Conservation (phyloP, 495 filamentous ascomycete genomes). For the Hypomontagnella monticulosa region DNA sequence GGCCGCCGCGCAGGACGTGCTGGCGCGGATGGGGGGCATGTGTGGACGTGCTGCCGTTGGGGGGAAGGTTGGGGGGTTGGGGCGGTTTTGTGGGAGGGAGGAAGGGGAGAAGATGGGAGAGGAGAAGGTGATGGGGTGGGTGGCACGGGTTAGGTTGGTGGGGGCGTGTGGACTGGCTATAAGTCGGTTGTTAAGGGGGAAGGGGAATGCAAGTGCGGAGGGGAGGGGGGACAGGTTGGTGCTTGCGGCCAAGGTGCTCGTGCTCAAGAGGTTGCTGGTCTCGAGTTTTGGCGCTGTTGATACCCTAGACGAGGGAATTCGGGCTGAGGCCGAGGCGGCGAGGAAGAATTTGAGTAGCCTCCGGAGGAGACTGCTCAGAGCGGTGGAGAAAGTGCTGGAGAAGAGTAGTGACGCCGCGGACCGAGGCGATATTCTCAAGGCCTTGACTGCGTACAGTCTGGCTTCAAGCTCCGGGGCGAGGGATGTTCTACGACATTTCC, state of each 20-base stretch:
- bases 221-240: slow-evolving; percentile 65
- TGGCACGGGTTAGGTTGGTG: slow-evolving; percentile 55
- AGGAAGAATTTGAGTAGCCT: slow-evolving; percentile 69
- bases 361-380: slow-evolving; percentile 67
- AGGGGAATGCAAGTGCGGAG: too few species aligned
- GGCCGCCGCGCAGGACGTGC: slow-evolving; percentile 71
- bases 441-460: slow-evolving; percentile 83
- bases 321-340: slow-evolving; percentile 67
- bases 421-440: slow-evolving; percentile 69
- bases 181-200: slow-evolving; percentile 60
- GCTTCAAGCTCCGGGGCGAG: slow-evolving; percentile 81
- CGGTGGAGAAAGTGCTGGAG: slow-evolving; percentile 74
- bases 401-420: slow-evolving; percentile 53
- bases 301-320: slow-evolving; percentile 37
- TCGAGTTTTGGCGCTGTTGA: slow-evolving; percentile 64
- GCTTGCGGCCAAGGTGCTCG: slow-evolving; percentile 80
- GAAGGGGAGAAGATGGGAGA: slow-evolving; percentile 20
- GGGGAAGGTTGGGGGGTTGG: slow-evolving; percentile 70
- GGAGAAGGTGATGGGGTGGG: slow-evolving; percentile 30
- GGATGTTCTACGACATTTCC: slow-evolving; percentile 84
- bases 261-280: slow-evolving; percentile 75
- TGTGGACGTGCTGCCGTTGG: slow-evolving; percentile 81
- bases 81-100: slow-evolving; percentile 55
- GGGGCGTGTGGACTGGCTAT: slow-evolving; percentile 52
- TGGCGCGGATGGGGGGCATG: slow-evolving; percentile 75